phyloP scores from a whole-genome alignment of 2,329 filamentous ascomycete genomes.

The Mollisiaceae sp. region DNA sequence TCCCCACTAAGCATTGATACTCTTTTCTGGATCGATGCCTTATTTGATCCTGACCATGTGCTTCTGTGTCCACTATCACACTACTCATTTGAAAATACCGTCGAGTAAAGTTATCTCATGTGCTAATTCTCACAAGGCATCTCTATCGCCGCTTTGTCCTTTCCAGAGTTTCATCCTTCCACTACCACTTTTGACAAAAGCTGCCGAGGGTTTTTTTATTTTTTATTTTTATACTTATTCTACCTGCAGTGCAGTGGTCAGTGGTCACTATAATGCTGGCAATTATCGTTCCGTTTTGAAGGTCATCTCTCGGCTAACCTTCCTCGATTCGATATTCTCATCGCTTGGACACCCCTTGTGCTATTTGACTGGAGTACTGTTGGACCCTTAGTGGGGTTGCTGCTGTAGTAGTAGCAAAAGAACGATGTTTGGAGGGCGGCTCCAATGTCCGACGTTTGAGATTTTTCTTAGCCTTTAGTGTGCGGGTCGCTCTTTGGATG shows the following conservation, averaged over 20 bases:
- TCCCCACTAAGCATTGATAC: no score
- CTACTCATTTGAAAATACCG: no score
- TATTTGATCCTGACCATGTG: no score
- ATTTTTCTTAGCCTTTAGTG: slow-evolving; percentile 5
- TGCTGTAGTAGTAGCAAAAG: slow-evolving; percentile 6
- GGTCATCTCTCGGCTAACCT: slow-evolving; percentile 9
- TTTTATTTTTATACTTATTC: slow-evolving; percentile 16
- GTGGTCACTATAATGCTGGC: slow-evolving; percentile 14
- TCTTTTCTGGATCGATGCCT: background rate
- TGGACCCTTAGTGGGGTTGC: background rate
- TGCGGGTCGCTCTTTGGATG: slow-evolving; percentile 15
- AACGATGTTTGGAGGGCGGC: slow-evolving; percentile 11
- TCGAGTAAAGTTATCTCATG: background rate
- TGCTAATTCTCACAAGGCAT: background rate
- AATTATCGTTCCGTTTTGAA: slow-evolving; percentile 16
- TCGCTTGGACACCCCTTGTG: slow-evolving; percentile 5
- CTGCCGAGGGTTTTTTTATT: slow-evolving; percentile 18
- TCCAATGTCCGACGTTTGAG: slow-evolving; percentile 3
- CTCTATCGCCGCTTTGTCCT: slow-evolving; percentile 14
- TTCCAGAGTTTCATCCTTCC: slow-evolving; percentile 14
- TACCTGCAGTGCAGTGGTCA: slow-evolving; percentile 3
- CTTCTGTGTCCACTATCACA: no score
- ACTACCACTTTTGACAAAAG: slow-evolving; percentile 15
- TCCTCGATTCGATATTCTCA: slow-evolving; percentile 10
- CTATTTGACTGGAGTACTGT: slow-evolving; percentile 10